phyloP scores from a whole-genome alignment of 208 protist species.

The Leishmania braziliensis region DNA sequence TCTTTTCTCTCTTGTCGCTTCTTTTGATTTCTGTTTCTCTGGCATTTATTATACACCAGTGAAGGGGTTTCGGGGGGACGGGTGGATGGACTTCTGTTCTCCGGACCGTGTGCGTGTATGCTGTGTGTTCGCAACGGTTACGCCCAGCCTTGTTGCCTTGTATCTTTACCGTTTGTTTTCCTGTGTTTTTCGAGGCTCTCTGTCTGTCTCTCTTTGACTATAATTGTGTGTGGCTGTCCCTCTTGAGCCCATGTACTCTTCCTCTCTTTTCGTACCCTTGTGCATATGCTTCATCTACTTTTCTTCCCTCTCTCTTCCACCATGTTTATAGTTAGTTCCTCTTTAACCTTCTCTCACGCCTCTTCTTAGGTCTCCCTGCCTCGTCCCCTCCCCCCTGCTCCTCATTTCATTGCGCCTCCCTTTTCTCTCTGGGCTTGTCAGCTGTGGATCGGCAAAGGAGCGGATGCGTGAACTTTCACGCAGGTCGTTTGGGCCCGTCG shows the following conservation, averaged over 20 bases:
- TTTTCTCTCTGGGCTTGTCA: not conserved
- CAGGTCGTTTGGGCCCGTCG: not conserved
- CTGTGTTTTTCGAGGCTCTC: not conserved
- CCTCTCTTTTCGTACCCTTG: too few relatives aligned
- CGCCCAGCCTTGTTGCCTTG: not conserved
- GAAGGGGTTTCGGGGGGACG: not conserved
- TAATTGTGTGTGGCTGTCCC: not conserved
- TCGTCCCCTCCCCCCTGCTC: not conserved
- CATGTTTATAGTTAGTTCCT: not conserved
- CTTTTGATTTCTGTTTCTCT: not conserved
- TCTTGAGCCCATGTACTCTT: not conserved
- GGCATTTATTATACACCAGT: not conserved
- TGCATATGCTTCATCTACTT: not conserved
- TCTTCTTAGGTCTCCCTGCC: not conserved
- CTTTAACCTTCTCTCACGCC: not conserved
- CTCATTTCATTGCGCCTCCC: not conserved
- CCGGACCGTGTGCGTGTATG: not conserved
- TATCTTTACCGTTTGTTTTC: not conserved
- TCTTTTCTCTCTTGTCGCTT: constrained; percentile 13
- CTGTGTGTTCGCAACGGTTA: not conserved
- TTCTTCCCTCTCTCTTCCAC: not conserved
- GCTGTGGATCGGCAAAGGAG: not conserved
- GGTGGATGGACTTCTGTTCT: not conserved
- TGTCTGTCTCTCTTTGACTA: not conserved
- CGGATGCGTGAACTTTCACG: not conserved